Conservation (phyloP, 192 early-diverging fungal genomes). For the Mortierella alpina region DNA sequence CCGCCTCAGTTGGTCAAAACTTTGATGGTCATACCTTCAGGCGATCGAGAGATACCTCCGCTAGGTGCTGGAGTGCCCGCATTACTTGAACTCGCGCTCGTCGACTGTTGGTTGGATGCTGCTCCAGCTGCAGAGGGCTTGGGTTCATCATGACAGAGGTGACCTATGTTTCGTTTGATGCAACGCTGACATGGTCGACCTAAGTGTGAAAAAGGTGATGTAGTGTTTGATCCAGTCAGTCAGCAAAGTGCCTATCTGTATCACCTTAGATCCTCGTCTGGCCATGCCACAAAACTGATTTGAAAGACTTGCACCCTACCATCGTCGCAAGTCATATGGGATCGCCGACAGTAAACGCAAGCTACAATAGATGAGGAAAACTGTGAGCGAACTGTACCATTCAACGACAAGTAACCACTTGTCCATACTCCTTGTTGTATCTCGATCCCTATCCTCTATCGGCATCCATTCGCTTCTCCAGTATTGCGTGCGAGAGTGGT, state of each 20-base stretch:
- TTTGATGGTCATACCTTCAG: slow-evolving; percentile 18
- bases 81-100: slow-evolving; percentile 21
- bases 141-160: slow-evolving; percentile 91
- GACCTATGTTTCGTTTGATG: slow-evolving; percentile 94
- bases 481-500: not conserved
- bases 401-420: too few relatives aligned
- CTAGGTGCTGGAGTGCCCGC: slow-evolving; percentile 13
- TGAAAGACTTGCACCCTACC: slow-evolving; percentile 45
- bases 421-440: too few relatives aligned
- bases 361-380: slow-evolving; percentile 60
- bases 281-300: not conserved
- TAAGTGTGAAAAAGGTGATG: not conserved
- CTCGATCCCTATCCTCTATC: not conserved
- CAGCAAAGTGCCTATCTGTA: too few relatives aligned
- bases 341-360: slow-evolving; percentile 94
- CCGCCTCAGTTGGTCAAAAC: not conserved
- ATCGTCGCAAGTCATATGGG: slow-evolving; percentile 97
- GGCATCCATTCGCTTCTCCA: not conserved
- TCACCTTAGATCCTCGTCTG: too few relatives aligned
- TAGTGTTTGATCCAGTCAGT: not conserved
- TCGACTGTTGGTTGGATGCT: slow-evolving; percentile 27
- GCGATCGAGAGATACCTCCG: slow-evolving; percentile 21
- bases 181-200: slow-evolving; percentile 95
- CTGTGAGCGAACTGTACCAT: too few relatives aligned
- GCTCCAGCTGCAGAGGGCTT: slow-evolving; percentile 52